Evolutionary conservation across 2,329 filamentous ascomycete genomes (phyloP).

Genomic region (Teratosphaeria zuluensis): DNA sequence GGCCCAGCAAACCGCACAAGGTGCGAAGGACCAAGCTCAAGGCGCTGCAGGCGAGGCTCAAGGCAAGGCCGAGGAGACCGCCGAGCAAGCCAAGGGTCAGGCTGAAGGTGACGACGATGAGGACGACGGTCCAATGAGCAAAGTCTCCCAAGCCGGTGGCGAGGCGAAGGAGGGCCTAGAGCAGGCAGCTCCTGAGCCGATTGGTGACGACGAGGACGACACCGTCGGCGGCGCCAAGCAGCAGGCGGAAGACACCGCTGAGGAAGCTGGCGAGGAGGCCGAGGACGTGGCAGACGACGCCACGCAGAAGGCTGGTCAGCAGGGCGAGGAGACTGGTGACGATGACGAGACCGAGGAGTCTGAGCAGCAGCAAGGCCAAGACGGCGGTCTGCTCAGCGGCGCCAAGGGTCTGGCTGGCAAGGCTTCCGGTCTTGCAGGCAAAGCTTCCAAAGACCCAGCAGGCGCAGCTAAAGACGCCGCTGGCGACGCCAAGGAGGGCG

Average conservation of each 20-base stretch:
- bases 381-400: constrained; percentile 32
- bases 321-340: constrained; percentile 22
- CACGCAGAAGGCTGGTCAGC: constrained; percentile 33
- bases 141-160: constrained; percentile 38
- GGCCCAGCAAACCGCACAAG: constrained; percentile 22
- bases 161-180: constrained; percentile 36
- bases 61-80: constrained; percentile 27
- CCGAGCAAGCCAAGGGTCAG: constrained; percentile 17
- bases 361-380: constrained; percentile 13
- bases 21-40: constrained; percentile 13
- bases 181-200: constrained; percentile 37
- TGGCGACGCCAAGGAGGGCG: constrained; percentile 16
- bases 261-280: constrained; percentile 27
- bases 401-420: constrained; percentile 39
- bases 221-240: constrained; percentile 30
- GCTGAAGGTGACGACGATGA: constrained; percentile 29
- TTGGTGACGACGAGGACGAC: constrained; percentile 30
- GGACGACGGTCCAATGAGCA: constrained; percentile 30
- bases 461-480: constrained; percentile 12
- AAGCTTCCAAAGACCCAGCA: constrained; percentile 28
- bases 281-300: constrained; percentile 32
- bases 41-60: constrained; percentile 21
- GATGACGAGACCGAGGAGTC: constrained; percentile 14
- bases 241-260: constrained; percentile 35
- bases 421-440: constrained; percentile 37